These are phyloP conservation scores for Curvularia sp. DNA, from an alignment of 2,329 filamentous ascomycete species.

Conservation along the genomic window DNA sequence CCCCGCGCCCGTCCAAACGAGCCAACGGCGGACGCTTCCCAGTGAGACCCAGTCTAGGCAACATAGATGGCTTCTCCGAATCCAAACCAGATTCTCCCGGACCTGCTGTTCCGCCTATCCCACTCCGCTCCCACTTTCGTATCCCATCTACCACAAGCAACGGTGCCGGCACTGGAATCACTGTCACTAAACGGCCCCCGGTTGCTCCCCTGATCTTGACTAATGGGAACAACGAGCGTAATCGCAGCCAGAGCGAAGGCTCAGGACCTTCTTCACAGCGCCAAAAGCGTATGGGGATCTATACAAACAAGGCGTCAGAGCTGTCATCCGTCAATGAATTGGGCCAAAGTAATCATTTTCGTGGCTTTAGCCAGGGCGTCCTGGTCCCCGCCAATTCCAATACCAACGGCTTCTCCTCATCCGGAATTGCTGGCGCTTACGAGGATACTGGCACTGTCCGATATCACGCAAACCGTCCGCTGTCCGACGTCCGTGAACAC, in stretches of 20 bases:
- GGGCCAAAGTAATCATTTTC: conserved; percentile 60
- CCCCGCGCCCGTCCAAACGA: conserved; percentile 71
- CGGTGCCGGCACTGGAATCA: conserved; percentile 35
- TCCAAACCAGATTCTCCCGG: conserved; percentile 45
- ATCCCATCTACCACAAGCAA: conserved; percentile 71
- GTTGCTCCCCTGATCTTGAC: conserved; percentile 74
- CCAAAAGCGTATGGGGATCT: conserved; percentile 66
- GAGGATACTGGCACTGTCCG: conserved; percentile 46
- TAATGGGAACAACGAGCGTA: conserved; percentile 70
- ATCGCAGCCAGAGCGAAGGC: conserved; percentile 68
- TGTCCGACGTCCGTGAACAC: conserved; percentile 65
- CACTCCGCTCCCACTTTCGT: conserved; percentile 80
- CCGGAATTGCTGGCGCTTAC: conserved; percentile 44
- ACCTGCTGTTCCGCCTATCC: conserved; percentile 72
- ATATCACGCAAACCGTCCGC: conserved; percentile 54
- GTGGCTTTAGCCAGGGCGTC: conserved; percentile 65
- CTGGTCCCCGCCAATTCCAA: conserved; percentile 43
- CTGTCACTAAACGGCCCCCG: conserved; percentile 70
- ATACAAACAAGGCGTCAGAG: conserved; percentile 63
- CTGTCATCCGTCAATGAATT: conserved; percentile 62
- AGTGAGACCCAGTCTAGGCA: conserved; percentile 70
- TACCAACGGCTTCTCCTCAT: conserved; percentile 40
- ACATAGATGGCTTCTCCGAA: conserved; percentile 65
- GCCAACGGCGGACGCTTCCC: conserved; percentile 64
- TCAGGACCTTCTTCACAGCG: conserved; percentile 59